Base-by-base conservation (phyloP, 2,329 filamentous ascomycete genomes). In the Diatrype stigma region DNA sequence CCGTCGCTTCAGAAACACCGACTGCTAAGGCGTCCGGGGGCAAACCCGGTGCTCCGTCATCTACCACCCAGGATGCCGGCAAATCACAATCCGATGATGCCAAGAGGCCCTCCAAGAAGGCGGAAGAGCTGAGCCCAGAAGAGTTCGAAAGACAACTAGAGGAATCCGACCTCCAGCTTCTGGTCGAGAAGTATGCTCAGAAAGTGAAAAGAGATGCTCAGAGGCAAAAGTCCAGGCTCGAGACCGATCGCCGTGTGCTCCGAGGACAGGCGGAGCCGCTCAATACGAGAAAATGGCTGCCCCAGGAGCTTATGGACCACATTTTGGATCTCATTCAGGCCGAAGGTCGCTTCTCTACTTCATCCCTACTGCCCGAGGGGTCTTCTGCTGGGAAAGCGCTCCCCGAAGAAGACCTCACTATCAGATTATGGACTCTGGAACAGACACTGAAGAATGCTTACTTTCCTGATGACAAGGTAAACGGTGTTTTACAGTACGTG, bases 131-230 rank as follows among this genome's bases (percentile, higher is more conserved):
- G 57, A 90, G 83, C 46, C 87, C 93, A 1, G 93, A 96, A 65
- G 90, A 97, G 67, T 87, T 96, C 47, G 94, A 96, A 65, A 85
- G 76, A 56, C 90, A 96, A 62, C 80, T 97, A 16, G 90, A 96
- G 67, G 87, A 91, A 61, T 87, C 90, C n/a, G 90, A 96, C 62
- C 76, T 99, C 35, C 92, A 97, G 68, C 73, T 89, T 21, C 73
- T 96, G 6, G 86, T 97, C 16, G 93, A 97, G 56, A 94, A 91
- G 64, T 75, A 93, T 69, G 86, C 86, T 0, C 73, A 81, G 38
- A 96, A 93, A 68, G 86, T 87, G 54, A 87, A 86, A 60, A 85
- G 86, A 61, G 92, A 96, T 70, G 85, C 87, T 16, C 76, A 81
- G 56, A 86, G 93, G 19, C 90, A 96, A 65, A 83, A 85, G 54